Conservation (phyloP, 2,329 filamentous ascomycete species). For the Calonectria naviculata region DNA sequence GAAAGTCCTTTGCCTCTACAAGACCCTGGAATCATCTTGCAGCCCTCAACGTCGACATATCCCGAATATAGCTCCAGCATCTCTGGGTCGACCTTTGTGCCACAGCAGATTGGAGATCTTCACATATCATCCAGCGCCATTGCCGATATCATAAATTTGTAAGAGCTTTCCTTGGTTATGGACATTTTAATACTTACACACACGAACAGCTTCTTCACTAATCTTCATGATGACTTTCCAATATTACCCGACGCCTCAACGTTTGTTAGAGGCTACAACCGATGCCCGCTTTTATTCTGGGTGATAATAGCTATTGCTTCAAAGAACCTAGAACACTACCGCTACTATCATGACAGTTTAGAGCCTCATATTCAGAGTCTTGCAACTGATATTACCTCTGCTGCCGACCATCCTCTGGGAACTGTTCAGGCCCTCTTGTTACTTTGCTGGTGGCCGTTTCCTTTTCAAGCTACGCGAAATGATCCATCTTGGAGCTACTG, state of each 20-base stretch:
- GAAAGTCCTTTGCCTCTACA: background rate
- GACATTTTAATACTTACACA: background rate
- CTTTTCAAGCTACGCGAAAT: background rate
- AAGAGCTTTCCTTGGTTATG: background rate
- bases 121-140: background rate
- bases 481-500: slow-evolving; percentile 8
- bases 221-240: background rate
- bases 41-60: background rate
- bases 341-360: background rate
- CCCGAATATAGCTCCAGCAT: slow-evolving; percentile 4
- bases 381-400: background rate
- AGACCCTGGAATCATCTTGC: background rate
- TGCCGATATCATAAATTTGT: slow-evolving; percentile 1
- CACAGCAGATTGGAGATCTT: slow-evolving; percentile 6
- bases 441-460: slow-evolving; percentile 10
- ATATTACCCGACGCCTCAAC: background rate
- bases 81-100: background rate
- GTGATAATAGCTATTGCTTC: slow-evolving; percentile 1
- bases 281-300: background rate
- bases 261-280: background rate
- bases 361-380: background rate
- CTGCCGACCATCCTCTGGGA: slow-evolving; percentile 3
- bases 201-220: background rate
- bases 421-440: slow-evolving; percentile 5
- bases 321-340: background rate